A percentile compares a stretch with the other conserved stretches of the same genome.
phyloP scores from a whole-genome alignment of 768 basidiomycete species.

The Pisolithus tinctorius region DNA sequence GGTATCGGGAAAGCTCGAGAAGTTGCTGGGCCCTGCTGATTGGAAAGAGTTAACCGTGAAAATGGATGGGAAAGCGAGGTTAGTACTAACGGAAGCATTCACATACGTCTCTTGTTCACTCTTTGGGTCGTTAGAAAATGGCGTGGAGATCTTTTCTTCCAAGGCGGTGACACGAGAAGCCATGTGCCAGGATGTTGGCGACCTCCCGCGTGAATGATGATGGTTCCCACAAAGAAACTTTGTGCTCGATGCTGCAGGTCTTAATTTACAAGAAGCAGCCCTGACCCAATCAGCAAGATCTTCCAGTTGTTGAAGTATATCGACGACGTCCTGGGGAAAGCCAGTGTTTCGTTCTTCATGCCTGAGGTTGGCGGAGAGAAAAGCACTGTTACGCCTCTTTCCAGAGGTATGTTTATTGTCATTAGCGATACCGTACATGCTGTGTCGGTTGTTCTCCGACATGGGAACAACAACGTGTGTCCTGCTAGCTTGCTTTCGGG shows the following conservation, averaged over 20 bases:
- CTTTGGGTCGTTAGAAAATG: no score
- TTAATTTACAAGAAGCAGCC: slow-evolving; percentile 9
- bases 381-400: not conserved
- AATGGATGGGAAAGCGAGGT: no score
- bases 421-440: slow-evolving; percentile 11
- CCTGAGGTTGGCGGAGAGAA: not conserved
- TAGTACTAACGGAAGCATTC: no score
- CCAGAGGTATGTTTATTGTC: not conserved
- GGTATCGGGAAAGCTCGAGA: no score
- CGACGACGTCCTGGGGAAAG: slow-evolving; percentile 23
- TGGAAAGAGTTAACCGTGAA: no score
- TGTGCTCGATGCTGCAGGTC: not conserved
- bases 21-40: no score
- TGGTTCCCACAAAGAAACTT: not conserved
- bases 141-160: no score
- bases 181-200: not conserved
- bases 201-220: not conserved
- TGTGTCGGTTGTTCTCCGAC: slow-evolving; percentile 8
- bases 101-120: no score
- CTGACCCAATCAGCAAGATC: slow-evolving; percentile 23
- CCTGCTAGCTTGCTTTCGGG: slow-evolving; percentile 15
- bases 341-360: slow-evolving; percentile 6
- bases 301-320: slow-evolving; percentile 20
- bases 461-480: slow-evolving; percentile 11
- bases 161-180: not conserved